Evolutionary conservation across 768 basidiomycete genomes (phyloP), one percentile per base, ranked within the genome.

Genomic region (Candolleomyces efflorescens): DNA sequence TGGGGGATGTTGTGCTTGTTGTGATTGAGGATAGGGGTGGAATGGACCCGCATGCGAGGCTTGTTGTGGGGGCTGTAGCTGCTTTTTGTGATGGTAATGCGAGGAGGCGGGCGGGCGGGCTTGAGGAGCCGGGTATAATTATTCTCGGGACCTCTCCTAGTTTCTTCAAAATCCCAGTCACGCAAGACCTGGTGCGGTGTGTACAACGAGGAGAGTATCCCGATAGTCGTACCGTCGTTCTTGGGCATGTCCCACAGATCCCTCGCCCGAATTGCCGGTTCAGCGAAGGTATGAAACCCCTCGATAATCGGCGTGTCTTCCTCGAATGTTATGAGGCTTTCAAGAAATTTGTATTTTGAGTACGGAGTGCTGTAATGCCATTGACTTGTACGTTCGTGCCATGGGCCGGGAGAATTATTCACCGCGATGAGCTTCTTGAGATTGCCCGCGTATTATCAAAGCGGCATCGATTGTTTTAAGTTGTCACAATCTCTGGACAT

Each of bases 91-190:
- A 3, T 20, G 20, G 5, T 46, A 55, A 55, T 15, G 24, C 9
- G 26, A 7, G 41, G 5, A 55, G 54, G 54, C 22, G 20, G 20
- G 12, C 7, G 18, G 43, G 3, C 3, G 54, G 54, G 47, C 54
- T 26, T 22, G 23, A 11, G 6, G 15, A 46, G 44, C 27, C 45
- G 27, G 45, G 45, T 49, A 49, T 56, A 36, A 50, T 56, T 45
- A 66, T 76, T 68, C 53, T 58, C 6, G 69, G 71, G 22, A 69
- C 69, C 0, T 51, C 56, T 1, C 72, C 71, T 2, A 56, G 49
- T 5, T 75, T 75, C 59, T 75, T 69, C 66, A 67, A 71, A 51
- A 68, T 72, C 43, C 59, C 60, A 11, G 64, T 72, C 39, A 69
- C 68, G 5, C 27, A 39, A 24, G 52, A 54, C 3, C 27, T 54